Conservation (phyloP, 2,329 filamentous ascomycete species). For the Xylaria sp. region DNA sequence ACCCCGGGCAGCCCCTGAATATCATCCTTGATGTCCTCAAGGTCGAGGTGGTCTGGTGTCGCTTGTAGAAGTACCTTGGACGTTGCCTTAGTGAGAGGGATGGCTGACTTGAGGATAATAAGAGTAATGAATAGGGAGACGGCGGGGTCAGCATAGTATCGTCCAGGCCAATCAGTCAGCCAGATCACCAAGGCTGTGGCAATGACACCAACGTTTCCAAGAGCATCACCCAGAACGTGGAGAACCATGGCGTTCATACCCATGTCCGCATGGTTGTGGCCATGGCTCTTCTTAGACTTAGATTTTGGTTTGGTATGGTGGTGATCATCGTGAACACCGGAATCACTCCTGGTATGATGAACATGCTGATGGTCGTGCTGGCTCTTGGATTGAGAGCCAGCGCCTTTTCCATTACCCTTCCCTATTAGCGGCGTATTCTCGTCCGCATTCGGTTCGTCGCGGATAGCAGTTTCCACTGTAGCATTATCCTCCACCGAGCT, state of each 20-base stretch:
- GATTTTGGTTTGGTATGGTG: slow-evolving; percentile 76
- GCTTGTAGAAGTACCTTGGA: slow-evolving; percentile 92
- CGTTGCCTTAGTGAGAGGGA: slow-evolving; percentile 79
- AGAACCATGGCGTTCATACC: slow-evolving; percentile 90
- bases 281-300: slow-evolving; percentile 59
- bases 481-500: slow-evolving; percentile 58
- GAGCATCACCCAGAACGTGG: slow-evolving; percentile 79
- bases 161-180: slow-evolving; percentile 81
- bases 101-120: slow-evolving; percentile 74
- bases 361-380: slow-evolving; percentile 36
- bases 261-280: slow-evolving; percentile 84
- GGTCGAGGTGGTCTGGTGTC: slow-evolving; percentile 84
- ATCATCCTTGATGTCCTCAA: slow-evolving; percentile 91
- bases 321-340: slow-evolving; percentile 70
- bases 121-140: slow-evolving; percentile 94
- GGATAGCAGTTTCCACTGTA: slow-evolving; percentile 45
- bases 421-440: slow-evolving; percentile 49
- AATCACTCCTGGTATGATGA: slow-evolving; percentile 51
- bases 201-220: slow-evolving; percentile 88
- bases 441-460: slow-evolving; percentile 40
- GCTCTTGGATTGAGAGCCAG: slow-evolving; percentile 38
- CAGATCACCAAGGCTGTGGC: slow-evolving; percentile 86
- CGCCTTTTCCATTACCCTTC: slow-evolving; percentile 36
- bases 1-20: slow-evolving; percentile 86
- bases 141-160: slow-evolving; percentile 86